Percentiles rank a stretch among this genome's conserved stretches.
These are phyloP conservation scores for Annulohypoxylon bovei DNA, from an alignment of 495 filamentous ascomycete genomes.

Conservation along the genomic window DNA sequence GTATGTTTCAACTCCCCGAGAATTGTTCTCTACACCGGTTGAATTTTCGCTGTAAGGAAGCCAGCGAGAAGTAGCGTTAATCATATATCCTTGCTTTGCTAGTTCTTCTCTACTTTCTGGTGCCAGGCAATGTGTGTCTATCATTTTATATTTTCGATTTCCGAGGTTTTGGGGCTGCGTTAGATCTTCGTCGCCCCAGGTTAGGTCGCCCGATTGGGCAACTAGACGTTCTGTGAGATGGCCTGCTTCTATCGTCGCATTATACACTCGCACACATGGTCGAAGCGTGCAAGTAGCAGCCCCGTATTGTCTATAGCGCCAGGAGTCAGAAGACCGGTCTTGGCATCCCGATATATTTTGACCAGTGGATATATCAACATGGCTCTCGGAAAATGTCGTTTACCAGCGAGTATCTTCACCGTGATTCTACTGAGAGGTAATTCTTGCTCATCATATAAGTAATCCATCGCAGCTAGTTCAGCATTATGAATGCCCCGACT, in stretches of 20 bases:
- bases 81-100: not conserved
- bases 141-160: not conserved
- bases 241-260: not conserved
- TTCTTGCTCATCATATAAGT: not conserved
- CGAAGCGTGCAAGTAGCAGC: conserved; percentile 1
- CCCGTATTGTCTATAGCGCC: not conserved
- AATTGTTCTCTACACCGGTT: not conserved
- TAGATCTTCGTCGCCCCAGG: not conserved
- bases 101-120: not conserved
- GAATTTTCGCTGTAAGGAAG: not conserved
- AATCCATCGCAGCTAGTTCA: not conserved
- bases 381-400: not conserved
- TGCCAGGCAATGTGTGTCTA: not conserved
- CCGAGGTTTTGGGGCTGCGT: too few relatives aligned
- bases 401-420: not conserved
- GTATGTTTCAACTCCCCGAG: not conserved
- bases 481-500: too few relatives aligned
- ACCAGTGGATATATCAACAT: not conserved
- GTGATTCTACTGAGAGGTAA: not conserved
- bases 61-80: not conserved
- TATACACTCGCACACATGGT: conserved; percentile 1
- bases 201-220: not conserved
- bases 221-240: not conserved
- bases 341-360: not conserved
- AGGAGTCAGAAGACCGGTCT: not conserved